Conservation (phyloP, 208 protist genomes). For the Histomonas meleagridis region DNA sequence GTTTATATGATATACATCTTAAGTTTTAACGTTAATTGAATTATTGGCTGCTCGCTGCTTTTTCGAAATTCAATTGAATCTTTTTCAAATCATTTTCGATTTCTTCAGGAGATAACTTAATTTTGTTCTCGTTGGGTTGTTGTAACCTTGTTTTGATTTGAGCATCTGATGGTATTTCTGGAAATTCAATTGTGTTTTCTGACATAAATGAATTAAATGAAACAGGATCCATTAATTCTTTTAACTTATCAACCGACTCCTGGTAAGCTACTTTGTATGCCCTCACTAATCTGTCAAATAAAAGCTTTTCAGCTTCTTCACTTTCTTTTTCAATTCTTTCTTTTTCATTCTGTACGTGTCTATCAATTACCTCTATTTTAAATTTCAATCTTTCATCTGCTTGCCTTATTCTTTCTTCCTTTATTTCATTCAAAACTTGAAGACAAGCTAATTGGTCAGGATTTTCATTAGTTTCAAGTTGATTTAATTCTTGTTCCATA, state of each 20-base stretch:
- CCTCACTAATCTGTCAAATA: neutral
- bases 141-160: neutral
- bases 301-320: neutral
- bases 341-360: neutral
- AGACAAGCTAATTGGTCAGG: neutral
- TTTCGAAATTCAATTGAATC: neutral
- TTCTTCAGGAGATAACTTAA: neutral
- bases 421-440: neutral
- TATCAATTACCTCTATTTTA: neutral
- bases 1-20: too few species aligned
- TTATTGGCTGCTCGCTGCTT: too few species aligned
- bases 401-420: neutral
- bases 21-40: too few species aligned
- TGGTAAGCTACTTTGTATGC: neutral
- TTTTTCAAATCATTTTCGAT: neutral
- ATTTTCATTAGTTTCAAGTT: neutral
- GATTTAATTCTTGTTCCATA: neutral
- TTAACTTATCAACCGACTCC: neutral
- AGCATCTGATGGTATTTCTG: neutral
- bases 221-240: neutral
- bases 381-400: neutral
- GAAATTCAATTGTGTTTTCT: neutral
- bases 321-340: neutral
- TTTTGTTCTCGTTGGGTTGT: neutral
- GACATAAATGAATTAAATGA: neutral